phyloP scores from a whole-genome alignment of 1,284 basidiomycete species.

The Hymenochaete sp. region DNA sequence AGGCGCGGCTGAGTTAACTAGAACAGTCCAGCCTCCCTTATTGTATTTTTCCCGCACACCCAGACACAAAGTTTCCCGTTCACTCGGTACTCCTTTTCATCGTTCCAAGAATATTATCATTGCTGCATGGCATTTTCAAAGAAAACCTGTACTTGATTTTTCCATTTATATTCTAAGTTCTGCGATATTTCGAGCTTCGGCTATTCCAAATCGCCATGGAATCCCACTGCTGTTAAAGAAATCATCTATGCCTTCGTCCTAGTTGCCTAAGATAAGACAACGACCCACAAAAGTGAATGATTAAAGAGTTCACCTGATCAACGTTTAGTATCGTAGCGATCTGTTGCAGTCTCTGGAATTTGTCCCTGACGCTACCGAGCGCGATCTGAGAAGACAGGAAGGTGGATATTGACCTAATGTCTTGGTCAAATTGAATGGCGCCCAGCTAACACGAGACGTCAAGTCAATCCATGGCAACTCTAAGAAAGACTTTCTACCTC shows the following conservation, averaged over 20 bases:
- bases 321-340: slow-evolving; percentile 89
- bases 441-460: slow-evolving; percentile 57
- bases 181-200: slow-evolving; percentile 69
- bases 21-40: too few species aligned
- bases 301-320: slow-evolving; percentile 51
- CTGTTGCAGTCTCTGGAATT: slow-evolving; percentile 87
- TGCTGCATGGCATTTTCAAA: too few species aligned
- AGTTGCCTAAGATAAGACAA: neutral
- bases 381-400: slow-evolving; percentile 81
- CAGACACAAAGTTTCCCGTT: too few species aligned
- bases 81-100: too few species aligned
- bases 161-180: slow-evolving; percentile 44
- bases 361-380: slow-evolving; percentile 84
- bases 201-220: slow-evolving; percentile 72
- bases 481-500: slow-evolving; percentile 51
- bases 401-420: slow-evolving; percentile 75
- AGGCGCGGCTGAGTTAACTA: slow-evolving; percentile 41
- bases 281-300: slow-evolving; percentile 12
- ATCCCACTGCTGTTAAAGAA: slow-evolving; percentile 92
- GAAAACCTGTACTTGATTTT: neutral
- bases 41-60: too few species aligned
- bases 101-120: too few species aligned
- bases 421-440: slow-evolving; percentile 94
- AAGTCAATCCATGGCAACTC: neutral
- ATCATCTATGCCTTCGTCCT: slow-evolving; percentile 89